A percentile compares a stretch with the other conserved stretches of the same genome.
phyloP scores from a whole-genome alignment of 2,329 filamentous ascomycete species.

The Tolypocladium guangdongense region DNA sequence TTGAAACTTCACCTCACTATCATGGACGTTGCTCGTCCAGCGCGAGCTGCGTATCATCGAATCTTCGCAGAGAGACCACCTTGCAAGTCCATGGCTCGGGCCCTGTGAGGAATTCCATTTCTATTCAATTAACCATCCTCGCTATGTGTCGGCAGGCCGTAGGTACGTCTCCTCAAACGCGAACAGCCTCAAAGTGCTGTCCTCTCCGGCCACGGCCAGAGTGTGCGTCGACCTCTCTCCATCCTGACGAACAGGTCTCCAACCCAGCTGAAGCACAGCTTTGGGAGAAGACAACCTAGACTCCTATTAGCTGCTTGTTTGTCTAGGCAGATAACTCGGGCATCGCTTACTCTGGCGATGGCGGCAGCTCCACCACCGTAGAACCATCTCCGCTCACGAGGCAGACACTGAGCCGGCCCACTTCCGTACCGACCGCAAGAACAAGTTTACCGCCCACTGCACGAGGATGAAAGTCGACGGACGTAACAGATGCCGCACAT shows the following conservation, averaged over 20 bases:
- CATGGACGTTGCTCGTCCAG: background rate
- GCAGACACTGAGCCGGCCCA: slow-evolving; percentile 34
- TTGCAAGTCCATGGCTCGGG: background rate
- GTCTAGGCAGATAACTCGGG: too few species aligned
- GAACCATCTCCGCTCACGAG: slow-evolving; percentile 28
- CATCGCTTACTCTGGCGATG: slow-evolving; percentile 27
- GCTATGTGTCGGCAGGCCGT: slow-evolving; percentile 3
- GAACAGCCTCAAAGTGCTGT: slow-evolving; percentile 50
- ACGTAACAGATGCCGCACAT: slow-evolving; percentile 53
- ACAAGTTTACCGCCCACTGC: slow-evolving; percentile 20
- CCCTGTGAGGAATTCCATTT: background rate
- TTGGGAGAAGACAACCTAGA: slow-evolving; percentile 40
- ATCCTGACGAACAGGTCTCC: slow-evolving; percentile 42
- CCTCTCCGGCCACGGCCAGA: slow-evolving; percentile 47
- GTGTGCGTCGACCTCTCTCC: slow-evolving; percentile 20
- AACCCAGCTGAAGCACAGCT: slow-evolving; percentile 56
- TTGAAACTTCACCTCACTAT: too few species aligned
- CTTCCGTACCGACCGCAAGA: slow-evolving; percentile 48
- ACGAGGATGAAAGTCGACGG: slow-evolving; percentile 52
- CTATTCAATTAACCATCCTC: slow-evolving; percentile 5
- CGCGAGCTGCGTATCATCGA: background rate
- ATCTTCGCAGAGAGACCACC: background rate
- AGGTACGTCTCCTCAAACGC: slow-evolving; percentile 23
- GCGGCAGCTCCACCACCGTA: slow-evolving; percentile 22
- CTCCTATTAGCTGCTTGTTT: slow-evolving; percentile 5